Evolutionary conservation across 495 filamentous ascomycete genomes (phyloP).

Genomic region (Podospora fimiseda): DNA sequence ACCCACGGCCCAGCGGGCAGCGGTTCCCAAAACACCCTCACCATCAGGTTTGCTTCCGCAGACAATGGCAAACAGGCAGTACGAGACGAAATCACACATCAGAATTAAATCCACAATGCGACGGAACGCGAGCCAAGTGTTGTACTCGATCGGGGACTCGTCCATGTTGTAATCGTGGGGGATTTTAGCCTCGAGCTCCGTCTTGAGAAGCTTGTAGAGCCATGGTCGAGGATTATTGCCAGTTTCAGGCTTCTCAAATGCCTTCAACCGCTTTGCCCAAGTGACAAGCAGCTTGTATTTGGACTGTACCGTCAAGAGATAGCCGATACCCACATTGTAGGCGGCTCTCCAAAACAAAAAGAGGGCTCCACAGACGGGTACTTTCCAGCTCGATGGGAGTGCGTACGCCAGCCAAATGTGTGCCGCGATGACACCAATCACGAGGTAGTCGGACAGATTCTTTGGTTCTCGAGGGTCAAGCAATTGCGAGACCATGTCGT

Average conservation of each 20-base stretch:
- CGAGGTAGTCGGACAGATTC: constrained; percentile 76
- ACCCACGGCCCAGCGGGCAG: constrained; percentile 74
- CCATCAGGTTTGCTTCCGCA: constrained; percentile 67
- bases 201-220: constrained; percentile 75
- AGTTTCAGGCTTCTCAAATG: constrained; percentile 77
- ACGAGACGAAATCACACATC: constrained; percentile 97
- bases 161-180: constrained; percentile 91
- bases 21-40: constrained; percentile 62
- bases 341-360: constrained; percentile 89
- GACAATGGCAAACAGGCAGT: constrained; percentile 89
- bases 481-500: constrained; percentile 98
- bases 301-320: constrained; percentile 82
- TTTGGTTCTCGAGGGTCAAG: constrained; percentile 93
- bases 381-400: constrained; percentile 59
- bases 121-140: constrained; percentile 95
- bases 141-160: constrained; percentile 91
- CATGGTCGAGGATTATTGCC: constrained; percentile 75
- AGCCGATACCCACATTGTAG: constrained; percentile 93
- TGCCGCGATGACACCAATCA: constrained; percentile 70
- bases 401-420: constrained; percentile 67
- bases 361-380: constrained; percentile 68
- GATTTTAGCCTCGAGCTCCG: constrained; percentile 90
- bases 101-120: constrained; percentile 91
- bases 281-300: constrained; percentile 76
- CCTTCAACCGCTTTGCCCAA: constrained; percentile 77